phyloP scores from a whole-genome alignment of 148 eudicot genomes.

The Pouteria glomerata region DNA sequence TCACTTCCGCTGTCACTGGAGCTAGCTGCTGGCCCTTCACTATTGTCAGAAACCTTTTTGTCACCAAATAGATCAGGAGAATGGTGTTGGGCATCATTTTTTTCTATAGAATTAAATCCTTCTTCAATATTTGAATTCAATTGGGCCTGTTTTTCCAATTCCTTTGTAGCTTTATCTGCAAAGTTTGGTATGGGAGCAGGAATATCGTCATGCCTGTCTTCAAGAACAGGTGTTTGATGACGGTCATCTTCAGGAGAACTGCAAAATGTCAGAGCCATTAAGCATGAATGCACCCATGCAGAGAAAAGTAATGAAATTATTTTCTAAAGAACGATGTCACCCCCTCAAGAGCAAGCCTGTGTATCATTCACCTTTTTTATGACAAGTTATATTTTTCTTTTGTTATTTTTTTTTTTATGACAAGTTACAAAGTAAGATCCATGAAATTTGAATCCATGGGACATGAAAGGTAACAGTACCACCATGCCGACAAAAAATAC shows the following conservation, averaged over 20 bases:
- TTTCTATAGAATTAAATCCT: slow-evolving; percentile 36
- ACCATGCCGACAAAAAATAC: background rate
- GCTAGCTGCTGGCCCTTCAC: slow-evolving; percentile 48
- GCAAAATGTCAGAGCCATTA: slow-evolving; percentile 10
- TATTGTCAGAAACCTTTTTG: slow-evolving; percentile 51
- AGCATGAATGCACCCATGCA: background rate
- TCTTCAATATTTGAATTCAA: slow-evolving; percentile 39
- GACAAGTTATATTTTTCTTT: no score
- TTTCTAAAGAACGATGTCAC: background rate
- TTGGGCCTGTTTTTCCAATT: slow-evolving; percentile 38
- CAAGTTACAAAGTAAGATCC: background rate
- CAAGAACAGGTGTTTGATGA: slow-evolving; percentile 32
- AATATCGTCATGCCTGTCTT: slow-evolving; percentile 31
- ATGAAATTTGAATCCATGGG: background rate
- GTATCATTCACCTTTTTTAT: background rate
- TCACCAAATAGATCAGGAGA: slow-evolving; percentile 56
- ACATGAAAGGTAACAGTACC: background rate
- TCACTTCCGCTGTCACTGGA: slow-evolving; percentile 68
- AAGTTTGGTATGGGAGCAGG: slow-evolving; percentile 26
- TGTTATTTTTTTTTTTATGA: no score
- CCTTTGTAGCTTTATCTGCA: slow-evolving; percentile 28
- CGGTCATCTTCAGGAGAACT: slow-evolving; percentile 66
- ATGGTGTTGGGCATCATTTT: slow-evolving; percentile 39
- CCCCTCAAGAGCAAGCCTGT: background rate
- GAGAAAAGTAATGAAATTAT: background rate